These are phyloP conservation scores for Gremmenia infestans DNA, from an alignment of 2,329 filamentous ascomycete species.

Conservation along the genomic window DNA sequence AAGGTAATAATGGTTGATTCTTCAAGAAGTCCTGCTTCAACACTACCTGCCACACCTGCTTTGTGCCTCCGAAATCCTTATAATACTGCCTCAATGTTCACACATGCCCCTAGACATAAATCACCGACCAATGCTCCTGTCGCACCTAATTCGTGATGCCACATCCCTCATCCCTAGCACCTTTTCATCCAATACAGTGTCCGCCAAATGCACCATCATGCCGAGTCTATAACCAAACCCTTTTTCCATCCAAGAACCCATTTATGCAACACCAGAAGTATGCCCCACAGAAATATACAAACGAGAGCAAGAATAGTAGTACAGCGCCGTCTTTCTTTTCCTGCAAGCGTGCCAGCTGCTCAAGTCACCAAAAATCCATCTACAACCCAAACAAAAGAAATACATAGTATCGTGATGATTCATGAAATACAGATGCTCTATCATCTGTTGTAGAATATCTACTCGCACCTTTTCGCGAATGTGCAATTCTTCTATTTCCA, in stretches of 20 bases:
- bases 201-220: neutral
- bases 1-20: too few species aligned
- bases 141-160: too few species aligned
- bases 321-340: neutral
- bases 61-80: too few species aligned
- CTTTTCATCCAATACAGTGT: neutral
- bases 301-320: constrained; percentile 7
- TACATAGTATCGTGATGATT: constrained; percentile 17
- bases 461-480: neutral
- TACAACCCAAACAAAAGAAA: constrained; percentile 10
- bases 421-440: neutral
- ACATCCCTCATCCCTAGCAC: neutral
- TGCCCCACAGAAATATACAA: neutral
- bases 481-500: neutral
- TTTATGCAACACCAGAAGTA: neutral
- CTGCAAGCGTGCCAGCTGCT: constrained; percentile 8
- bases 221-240: neutral
- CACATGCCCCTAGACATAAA: neutral
- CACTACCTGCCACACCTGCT: too few species aligned
- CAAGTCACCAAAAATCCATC: constrained; percentile 1
- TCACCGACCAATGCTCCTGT: too few species aligned
- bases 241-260: neutral
- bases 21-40: too few species aligned
- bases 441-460: neutral
- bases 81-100: too few species aligned